Percentiles rank a stretch among this genome's conserved stretches.
phyloP scores from a whole-genome alignment of 306 rosid species.

The Casuarina glauca region DNA sequence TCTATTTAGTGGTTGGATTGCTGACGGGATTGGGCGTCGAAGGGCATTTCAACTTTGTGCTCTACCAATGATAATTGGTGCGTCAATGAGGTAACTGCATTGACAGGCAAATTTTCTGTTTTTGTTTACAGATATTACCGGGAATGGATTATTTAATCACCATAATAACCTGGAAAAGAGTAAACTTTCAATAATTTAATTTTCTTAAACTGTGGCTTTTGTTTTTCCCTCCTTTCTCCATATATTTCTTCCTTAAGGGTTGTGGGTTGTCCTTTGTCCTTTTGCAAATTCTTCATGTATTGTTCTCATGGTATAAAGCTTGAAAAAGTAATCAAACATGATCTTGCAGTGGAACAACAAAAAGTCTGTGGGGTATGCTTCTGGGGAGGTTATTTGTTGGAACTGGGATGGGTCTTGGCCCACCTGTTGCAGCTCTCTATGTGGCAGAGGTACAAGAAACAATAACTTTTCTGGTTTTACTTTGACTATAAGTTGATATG shows the following conservation, averaged over 20 bases:
- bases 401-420: slow-evolving; percentile 86
- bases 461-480: slow-evolving; percentile 20
- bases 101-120: slow-evolving; percentile 8
- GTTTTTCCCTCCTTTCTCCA: slow-evolving; percentile 7
- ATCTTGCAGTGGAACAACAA: slow-evolving; percentile 64
- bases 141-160: slow-evolving; percentile 11
- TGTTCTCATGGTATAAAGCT: neutral
- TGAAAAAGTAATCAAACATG: neutral
- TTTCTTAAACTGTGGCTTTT: neutral
- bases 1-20: slow-evolving; percentile 71
- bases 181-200: neutral
- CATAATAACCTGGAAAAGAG: neutral
- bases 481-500: slow-evolving; percentile 14
- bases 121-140: neutral
- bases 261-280: neutral
- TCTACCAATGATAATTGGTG: slow-evolving; percentile 84
- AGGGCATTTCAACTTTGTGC: slow-evolving; percentile 89
- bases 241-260: neutral
- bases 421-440: slow-evolving; percentile 81
- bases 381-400: slow-evolving; percentile 84
- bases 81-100: slow-evolving; percentile 62
- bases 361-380: slow-evolving; percentile 79
- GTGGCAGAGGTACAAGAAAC: slow-evolving; percentile 66
- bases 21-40: slow-evolving; percentile 80
- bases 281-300: slow-evolving; percentile 15